phyloP scores from a whole-genome alignment of 495 filamentous ascomycete genomes.

The Chaetomium cochliodes region DNA sequence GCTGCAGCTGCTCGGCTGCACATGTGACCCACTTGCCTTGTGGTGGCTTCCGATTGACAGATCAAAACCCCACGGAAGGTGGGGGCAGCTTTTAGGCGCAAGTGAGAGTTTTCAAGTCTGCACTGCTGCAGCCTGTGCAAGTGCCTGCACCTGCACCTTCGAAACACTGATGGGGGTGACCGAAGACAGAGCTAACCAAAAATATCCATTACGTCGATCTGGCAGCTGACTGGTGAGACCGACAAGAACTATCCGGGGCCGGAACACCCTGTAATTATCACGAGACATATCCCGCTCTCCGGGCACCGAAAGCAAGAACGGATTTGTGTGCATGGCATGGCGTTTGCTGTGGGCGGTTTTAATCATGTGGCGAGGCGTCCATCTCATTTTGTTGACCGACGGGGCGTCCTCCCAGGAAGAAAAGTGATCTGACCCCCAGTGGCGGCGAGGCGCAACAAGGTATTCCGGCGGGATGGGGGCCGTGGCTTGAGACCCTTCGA shows the following conservation, averaged over 20 bases:
- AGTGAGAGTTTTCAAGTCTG: no score
- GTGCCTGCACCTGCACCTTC: neutral
- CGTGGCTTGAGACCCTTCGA: constrained; percentile 1
- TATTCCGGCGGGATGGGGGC: neutral
- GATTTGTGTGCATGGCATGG: neutral
- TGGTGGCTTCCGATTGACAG: constrained; percentile 13
- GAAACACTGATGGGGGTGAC: neutral
- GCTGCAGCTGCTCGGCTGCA: neutral
- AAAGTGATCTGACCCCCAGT: neutral
- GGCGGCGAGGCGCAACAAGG: neutral
- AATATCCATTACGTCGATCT: neutral
- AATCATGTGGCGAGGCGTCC: neutral
- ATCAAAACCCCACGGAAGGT: constrained; percentile 13
- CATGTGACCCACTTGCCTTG: constrained; percentile 3
- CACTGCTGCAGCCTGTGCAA: no score
- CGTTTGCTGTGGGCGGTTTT: neutral
- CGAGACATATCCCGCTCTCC: constrained; percentile 2
- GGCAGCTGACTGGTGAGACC: neutral
- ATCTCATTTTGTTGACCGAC: constrained; percentile 18
- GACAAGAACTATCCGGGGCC: neutral
- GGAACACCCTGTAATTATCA: neutral
- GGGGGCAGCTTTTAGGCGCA: neutral
- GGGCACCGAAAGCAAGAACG: neutral
- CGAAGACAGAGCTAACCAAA: neutral
- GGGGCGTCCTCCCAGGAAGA: neutral